phyloP scores from a whole-genome alignment of 441 rosid genomes.

The Rhodomyrtus psidioides region DNA sequence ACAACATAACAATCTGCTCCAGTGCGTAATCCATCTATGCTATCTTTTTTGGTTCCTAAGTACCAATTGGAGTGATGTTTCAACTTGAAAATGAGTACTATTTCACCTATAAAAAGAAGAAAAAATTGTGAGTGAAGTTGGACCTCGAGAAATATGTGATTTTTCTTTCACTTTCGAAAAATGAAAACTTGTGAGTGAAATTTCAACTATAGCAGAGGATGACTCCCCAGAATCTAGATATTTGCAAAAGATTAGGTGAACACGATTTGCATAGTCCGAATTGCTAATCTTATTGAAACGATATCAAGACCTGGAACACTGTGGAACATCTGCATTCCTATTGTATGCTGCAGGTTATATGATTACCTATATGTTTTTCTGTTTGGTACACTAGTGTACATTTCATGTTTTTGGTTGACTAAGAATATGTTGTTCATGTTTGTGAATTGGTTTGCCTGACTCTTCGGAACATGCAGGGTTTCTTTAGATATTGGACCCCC shows the following conservation, averaged over 20 bases:
- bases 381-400: neutral
- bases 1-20: neutral
- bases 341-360: neutral
- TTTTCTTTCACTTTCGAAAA: neutral
- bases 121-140: neutral
- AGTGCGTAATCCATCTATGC: neutral
- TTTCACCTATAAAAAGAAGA: neutral
- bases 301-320: neutral
- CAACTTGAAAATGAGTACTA: neutral
- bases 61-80: neutral
- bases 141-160: neutral
- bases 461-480: conserved; percentile 48
- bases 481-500: conserved; percentile 71
- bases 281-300: neutral
- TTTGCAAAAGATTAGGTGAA: neutral
- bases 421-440: neutral
- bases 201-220: neutral
- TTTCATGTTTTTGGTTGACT: neutral
- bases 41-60: neutral
- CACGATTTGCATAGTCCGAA: neutral
- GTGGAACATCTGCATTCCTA: neutral
- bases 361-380: neutral
- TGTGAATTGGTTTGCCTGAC: neutral
- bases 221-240: neutral
- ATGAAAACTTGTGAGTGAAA: neutral